phyloP scores from a whole-genome alignment of 768 basidiomycete genomes.

The Rhizopogon vulgaris region DNA sequence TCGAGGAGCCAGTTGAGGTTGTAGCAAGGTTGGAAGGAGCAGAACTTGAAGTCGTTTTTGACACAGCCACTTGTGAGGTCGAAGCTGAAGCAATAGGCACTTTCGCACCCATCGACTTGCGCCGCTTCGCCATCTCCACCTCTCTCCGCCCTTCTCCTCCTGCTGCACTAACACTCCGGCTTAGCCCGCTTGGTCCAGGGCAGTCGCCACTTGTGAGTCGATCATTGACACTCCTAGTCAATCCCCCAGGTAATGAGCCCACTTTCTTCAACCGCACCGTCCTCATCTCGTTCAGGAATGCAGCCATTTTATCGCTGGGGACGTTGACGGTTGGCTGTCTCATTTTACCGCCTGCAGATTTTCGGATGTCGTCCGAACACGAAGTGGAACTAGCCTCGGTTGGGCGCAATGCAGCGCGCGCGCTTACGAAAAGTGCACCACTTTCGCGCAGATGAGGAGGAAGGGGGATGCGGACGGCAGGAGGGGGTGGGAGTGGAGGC shows the following conservation, averaged over 20 bases:
- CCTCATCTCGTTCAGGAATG: slow-evolving; percentile 77
- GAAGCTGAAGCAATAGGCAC: neutral
- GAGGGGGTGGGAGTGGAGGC: slow-evolving; percentile 26
- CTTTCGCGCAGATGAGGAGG: neutral
- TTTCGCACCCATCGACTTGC: slow-evolving; percentile 30
- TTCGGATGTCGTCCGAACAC: slow-evolving; percentile 47
- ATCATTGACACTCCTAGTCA: slow-evolving; percentile 24
- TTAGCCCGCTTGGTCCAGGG: neutral
- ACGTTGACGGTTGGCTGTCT: slow-evolving; percentile 70
- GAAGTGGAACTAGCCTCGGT: slow-evolving; percentile 27
- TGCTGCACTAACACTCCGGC: neutral
- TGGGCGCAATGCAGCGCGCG: slow-evolving; percentile 65
- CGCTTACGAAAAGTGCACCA: slow-evolving; percentile 43
- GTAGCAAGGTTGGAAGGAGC: neutral
- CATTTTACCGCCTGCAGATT: slow-evolving; percentile 14
- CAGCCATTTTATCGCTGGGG: slow-evolving; percentile 76
- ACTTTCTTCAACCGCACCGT: slow-evolving; percentile 63
- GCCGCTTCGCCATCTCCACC: slow-evolving; percentile 15
- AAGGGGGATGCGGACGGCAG: slow-evolving; percentile 24
- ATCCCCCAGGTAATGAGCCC: slow-evolving; percentile 23
- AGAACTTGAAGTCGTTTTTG: neutral
- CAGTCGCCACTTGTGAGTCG: neutral
- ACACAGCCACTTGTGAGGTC: no score
- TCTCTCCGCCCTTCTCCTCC: neutral
- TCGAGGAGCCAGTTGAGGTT: neutral